Conservation (phyloP, 2,329 filamentous ascomycete species). For the Tolypocladium tropicale region DNA sequence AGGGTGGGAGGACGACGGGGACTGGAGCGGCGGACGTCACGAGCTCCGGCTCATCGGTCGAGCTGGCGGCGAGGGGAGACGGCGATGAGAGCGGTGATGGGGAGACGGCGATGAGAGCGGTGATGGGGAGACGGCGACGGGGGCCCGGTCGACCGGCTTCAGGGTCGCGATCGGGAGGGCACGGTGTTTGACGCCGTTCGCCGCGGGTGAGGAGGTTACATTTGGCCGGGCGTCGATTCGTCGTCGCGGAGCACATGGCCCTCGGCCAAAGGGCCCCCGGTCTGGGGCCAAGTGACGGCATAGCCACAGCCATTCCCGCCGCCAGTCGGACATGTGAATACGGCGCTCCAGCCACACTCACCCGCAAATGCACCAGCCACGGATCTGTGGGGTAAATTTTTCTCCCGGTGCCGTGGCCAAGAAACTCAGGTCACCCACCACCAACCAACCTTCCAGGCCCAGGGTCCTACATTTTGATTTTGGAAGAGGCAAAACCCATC, state of each 20-base stretch:
- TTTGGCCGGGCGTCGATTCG: not conserved
- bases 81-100: too few relatives aligned
- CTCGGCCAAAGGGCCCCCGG: constrained; percentile 1
- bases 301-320: not conserved
- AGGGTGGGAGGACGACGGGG: not conserved
- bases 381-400: constrained; percentile 8
- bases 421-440: too few relatives aligned
- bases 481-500: not conserved
- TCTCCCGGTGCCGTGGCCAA: not conserved
- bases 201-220: not conserved
- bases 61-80: not conserved
- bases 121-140: not conserved
- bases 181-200: not conserved
- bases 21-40: not conserved
- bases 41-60: constrained; percentile 1
- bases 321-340: constrained; percentile 2
- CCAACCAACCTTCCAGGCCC: too few relatives aligned
- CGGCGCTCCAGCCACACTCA: not conserved
- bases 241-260: not conserved
- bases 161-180: not conserved
- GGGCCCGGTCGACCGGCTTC: not conserved
- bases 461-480: too few relatives aligned
- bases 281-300: not conserved
- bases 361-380: constrained; percentile 3
- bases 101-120: too few relatives aligned